Base-by-base conservation (phyloP, 1,139 yeast species). In the Lodderomyces elongisporus region DNA sequence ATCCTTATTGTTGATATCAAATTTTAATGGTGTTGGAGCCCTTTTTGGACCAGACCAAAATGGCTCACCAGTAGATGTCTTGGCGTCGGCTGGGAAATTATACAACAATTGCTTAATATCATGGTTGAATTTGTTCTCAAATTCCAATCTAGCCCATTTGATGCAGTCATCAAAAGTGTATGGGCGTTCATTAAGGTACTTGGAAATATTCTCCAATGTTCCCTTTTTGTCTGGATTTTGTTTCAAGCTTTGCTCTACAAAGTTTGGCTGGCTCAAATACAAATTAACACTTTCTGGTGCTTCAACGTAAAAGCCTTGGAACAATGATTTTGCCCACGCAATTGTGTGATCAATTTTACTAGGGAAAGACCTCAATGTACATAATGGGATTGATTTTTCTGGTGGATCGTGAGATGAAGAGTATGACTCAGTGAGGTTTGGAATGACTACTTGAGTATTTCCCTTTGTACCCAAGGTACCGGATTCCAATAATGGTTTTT, bases 391-490 rank as follows among this genome's bases (percentile, higher is more conserved):
- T 4, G 95, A 79, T 62, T 88, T 88, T 65, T 91, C 99, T 31
- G 99, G 98, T 27, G 99, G 98, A 62, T 91, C 99, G 58, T 88
- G 95, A 15, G 96, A 85, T 3, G 96, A 85, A 4, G 96, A 85
- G 60, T 91, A 91, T 5, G 95, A 83, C 62, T 91, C 99, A 4
- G 98, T 91, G 55, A 91, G 60, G 56, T 78, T 75, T 41, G 99
- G 99, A 52, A 88, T 78, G 36, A 91, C 83, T 30, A 93, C 97
- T 67, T 91, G 99, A 17, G 96, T 91, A 55, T 91, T 91, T 59
- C 98, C 98, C 65, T 93, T 91, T 18, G 98, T 91, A 46, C 99
- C 99, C 49, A 91, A 74, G 29, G 99, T 91, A 43, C 99, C 99
- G 10, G 95, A 84, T 64, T 91, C 99, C 45, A 91, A 73, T 48